Evolutionary conservation across 495 filamentous ascomycete genomes (phyloP), one percentile per base, ranked within the genome.

Genomic region (Chaetomium tenue): DNA sequence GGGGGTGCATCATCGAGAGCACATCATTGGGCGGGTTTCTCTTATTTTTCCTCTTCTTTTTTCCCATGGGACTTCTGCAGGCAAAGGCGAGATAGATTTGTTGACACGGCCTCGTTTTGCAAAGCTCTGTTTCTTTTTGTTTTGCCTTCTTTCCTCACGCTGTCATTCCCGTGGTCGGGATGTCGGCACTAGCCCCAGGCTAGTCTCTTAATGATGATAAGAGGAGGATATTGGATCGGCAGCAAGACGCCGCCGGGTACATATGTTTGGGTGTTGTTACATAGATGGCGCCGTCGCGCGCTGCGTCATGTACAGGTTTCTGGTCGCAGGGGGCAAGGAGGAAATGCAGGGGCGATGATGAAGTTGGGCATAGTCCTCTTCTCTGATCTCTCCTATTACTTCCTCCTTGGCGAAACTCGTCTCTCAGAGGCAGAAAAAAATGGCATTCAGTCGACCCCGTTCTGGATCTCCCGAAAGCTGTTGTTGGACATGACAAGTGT

Each of bases 41-140:
- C 7, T 33, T 7, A 3, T 33, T 28, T 18, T 2, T 30, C 3
- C 6, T 40, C 30, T 59, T 47, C 25, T 28, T 18, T 15, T 47
- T 22, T 37, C 37, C 13, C n/a, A 18, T 25, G 37, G 55, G n/a
- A 37, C 12, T 40, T 7, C 16, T 37, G 56, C 22, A 39, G 28
- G 39, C 26, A 37, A 51, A 30, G 58, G 46, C 58, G 22, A 60
- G 30, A 60, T 60, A 60, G 58, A 60, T 51, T 12, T 60, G 58
- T 60, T 51, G 58, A 37, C 46, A 60, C 0, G 23, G 46, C 26
- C 46, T n/a, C 22, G 18, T 57, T 57, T 40, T 57, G 5, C 56
- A 60, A 48, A 33, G 37, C 18, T 47, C 15, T 59, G 42, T 47
- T n/a, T 9, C 28, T 22, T 59, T 9, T 37, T 37, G 33, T 37